phyloP scores from a whole-genome alignment of 2,329 filamentous ascomycete species.

The Beauveria sp. region DNA sequence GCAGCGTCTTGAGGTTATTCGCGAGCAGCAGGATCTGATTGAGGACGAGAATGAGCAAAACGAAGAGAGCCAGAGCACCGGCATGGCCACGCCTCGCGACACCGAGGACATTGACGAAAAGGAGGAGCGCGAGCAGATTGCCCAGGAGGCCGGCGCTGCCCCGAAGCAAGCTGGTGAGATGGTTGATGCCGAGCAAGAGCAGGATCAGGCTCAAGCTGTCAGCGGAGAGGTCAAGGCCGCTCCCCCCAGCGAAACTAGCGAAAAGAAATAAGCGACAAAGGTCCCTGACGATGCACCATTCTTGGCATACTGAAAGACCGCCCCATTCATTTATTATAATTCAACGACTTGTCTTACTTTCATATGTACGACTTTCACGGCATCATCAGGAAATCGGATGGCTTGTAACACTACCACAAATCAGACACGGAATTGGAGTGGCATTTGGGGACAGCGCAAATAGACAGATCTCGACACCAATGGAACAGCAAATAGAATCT shows the following conservation, averaged over 20 bases:
- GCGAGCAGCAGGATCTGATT: conserved; percentile 97
- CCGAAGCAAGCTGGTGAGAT: conserved; percentile 47
- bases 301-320: neutral
- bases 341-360: conserved; percentile 13
- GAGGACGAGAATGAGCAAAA: conserved; percentile 94
- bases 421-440: conserved; percentile 10
- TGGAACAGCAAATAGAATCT: conserved; percentile 12
- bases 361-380: conserved; percentile 14
- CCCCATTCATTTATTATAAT: conserved; percentile 10
- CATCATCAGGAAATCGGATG: conserved; percentile 6
- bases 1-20: conserved; percentile 94
- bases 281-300: neutral
- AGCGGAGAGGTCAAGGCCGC: neutral
- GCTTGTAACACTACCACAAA: conserved; percentile 11
- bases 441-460: conserved; percentile 10
- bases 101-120: conserved; percentile 92
- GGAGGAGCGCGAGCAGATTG: conserved; percentile 58
- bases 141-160: conserved; percentile 40
- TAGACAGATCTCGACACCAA: conserved; percentile 13
- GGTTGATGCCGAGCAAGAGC: conserved; percentile 38
- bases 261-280: conserved; percentile 8
- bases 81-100: conserved; percentile 71
- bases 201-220: neutral
- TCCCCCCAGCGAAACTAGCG: conserved; percentile 4
- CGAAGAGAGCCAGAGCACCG: conserved; percentile 67